Evolutionary conservation across 1,284 basidiomycete genomes (phyloP).

Genomic region (Sparassis latifolia): DNA sequence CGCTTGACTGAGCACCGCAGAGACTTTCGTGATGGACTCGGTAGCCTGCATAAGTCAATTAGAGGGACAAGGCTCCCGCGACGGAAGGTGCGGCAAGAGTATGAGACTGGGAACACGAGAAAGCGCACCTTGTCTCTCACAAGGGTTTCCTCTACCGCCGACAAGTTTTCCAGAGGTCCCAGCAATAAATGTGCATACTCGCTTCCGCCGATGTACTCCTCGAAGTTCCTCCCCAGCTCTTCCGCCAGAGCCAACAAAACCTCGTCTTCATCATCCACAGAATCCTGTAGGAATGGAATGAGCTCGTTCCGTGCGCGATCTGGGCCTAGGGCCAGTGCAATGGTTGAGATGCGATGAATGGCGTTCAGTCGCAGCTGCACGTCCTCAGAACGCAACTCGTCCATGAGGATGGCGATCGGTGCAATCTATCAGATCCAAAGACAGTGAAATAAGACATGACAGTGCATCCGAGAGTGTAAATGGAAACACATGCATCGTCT

Average conservation of each 20-base stretch:
- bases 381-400: constrained; percentile 94
- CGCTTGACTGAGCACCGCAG: constrained; percentile 67
- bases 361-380: constrained; percentile 93
- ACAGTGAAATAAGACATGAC: not conserved
- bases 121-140: constrained; percentile 89
- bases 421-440: constrained; percentile 49
- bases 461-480: constrained; percentile 8
- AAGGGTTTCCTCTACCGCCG: constrained; percentile 96
- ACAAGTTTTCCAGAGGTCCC: constrained; percentile 92
- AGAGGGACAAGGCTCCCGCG: constrained; percentile 3
- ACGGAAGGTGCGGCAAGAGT: too few relatives aligned
- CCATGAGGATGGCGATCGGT: constrained; percentile 87
- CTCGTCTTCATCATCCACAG: constrained; percentile 98
- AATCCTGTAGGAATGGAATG: constrained; percentile 96
- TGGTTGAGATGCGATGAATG: constrained; percentile 97
- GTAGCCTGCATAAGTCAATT: constrained; percentile 65
- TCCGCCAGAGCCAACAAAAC: constrained; percentile 95
- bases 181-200: constrained; percentile 87
- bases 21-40: constrained; percentile 93
- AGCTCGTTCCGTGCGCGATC: constrained; percentile 95
- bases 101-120: too few relatives aligned
- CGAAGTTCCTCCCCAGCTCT: constrained; percentile 87
- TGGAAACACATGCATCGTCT: constrained; percentile 45
- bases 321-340: constrained; percentile 94
- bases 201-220: constrained; percentile 92